Conservation (phyloP, 75 land plant genomes). For the Sequoia sempervirens region DNA sequence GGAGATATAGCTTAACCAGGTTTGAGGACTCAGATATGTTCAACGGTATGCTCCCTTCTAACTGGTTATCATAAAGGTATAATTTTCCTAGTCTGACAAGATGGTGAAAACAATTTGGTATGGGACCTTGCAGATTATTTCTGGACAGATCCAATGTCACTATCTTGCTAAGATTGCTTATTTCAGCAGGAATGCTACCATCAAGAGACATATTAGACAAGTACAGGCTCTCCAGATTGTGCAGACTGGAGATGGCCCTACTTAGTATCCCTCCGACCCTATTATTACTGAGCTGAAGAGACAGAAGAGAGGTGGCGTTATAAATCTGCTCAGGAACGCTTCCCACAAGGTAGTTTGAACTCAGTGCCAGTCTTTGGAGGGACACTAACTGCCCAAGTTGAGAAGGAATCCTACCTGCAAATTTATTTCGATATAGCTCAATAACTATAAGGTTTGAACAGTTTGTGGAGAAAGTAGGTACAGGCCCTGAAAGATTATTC, state of each 20-base stretch:
- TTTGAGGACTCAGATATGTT: not conserved
- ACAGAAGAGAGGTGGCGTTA: not conserved
- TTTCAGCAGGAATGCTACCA: not conserved
- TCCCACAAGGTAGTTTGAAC: not conserved
- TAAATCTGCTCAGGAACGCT: not conserved
- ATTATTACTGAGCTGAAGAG: not conserved
- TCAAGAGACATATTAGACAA: not conserved
- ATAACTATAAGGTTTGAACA: not conserved
- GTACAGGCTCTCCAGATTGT: not conserved
- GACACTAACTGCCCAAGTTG: not conserved
- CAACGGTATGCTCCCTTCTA: not conserved
- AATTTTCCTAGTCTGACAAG: slow-evolving; percentile 10
- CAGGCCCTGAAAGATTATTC: not conserved
- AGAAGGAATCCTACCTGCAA: not conserved
- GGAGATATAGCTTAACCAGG: not conserved
- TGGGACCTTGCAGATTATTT: not conserved
- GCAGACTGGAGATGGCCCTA: not conserved
- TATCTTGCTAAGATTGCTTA: not conserved
- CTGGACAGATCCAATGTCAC: not conserved
- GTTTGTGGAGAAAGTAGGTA: not conserved
- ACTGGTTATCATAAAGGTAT: not conserved
- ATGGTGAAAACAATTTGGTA: not conserved
- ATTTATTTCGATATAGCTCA: not conserved
- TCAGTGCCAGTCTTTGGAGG: not conserved
- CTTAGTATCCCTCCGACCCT: not conserved